Evolutionary conservation across 805 yeast genomes (phyloP).

Genomic region (Sugiyamaella smithiae): DNA sequence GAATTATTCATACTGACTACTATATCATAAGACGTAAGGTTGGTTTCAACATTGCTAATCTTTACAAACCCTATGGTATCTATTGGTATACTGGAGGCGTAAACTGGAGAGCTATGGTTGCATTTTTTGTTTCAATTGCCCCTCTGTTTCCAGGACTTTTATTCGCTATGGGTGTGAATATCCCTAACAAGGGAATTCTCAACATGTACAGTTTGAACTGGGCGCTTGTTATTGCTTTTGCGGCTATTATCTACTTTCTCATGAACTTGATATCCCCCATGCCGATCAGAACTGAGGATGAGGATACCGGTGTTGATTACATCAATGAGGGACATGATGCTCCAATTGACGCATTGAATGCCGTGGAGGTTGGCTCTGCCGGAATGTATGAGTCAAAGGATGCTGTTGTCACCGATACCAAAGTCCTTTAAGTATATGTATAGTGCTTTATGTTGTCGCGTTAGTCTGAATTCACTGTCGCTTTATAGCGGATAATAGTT

Average conservation of each 20-base stretch:
- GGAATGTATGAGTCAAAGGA: neutral
- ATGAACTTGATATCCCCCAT: conserved; percentile 12
- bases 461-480: no score
- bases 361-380: conserved; percentile 4
- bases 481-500: no score
- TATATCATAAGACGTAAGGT: conserved; percentile 41
- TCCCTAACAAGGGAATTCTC: conserved; percentile 16
- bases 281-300: conserved; percentile 2
- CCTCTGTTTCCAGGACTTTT: conserved; percentile 17
- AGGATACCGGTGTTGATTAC: conserved; percentile 3
- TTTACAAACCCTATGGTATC: conserved; percentile 24
- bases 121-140: conserved; percentile 30
- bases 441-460: no score
- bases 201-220: conserved; percentile 16
- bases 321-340: neutral
- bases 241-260: conserved; percentile 12
- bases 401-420: neutral
- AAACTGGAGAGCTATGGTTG: conserved; percentile 43
- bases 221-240: conserved; percentile 12
- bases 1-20: conserved; percentile 40
- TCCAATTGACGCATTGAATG: neutral
- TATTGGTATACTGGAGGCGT: conserved; percentile 46
- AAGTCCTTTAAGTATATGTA: no score
- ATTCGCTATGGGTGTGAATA: conserved; percentile 18
- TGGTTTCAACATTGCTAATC: conserved; percentile 12